Base-by-base conservation (phyloP, 73 alveolate species). In the Durusdinium trenchii region DNA sequence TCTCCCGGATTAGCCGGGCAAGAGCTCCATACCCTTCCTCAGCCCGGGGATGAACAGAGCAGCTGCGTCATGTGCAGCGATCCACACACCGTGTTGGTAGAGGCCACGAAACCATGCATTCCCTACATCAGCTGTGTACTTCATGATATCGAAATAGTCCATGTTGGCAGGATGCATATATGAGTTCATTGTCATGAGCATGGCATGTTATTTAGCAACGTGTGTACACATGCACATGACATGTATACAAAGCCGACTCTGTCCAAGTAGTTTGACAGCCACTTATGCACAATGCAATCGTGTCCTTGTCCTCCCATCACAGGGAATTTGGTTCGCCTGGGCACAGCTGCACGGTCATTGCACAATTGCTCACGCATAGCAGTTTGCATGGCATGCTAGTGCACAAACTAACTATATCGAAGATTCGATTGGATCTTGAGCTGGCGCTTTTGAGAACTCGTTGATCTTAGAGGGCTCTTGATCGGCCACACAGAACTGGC, bases 261-360 rank as follows among this genome's bases (percentile, higher is more conserved):
- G 52, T 47, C 6, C 52, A 32, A 71, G 51, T 36, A 38, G 7
- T 18, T 32, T 26, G 84, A 71, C 32, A 71, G 14, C 84, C 84
- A 71, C 51, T 71, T 71, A 51, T 71, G 84, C 14, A 71, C 84
- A 71, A 71, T 71, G 84, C 84, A 71, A 51, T 71, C 84, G 51
- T 71, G 84, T 12, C 84, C 84, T n/a, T 71, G 84, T 71, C 84
- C 84, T 71, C 28, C 52, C 28, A 71, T 47, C 47, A 3, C 38
- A 5, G 84, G 84, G 84, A 36, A 71, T 38, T 71, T 47, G 18
- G 12, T 32, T 26, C 47, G 6, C 84, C 84, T 71, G 20, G 76
- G 76, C 32, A 40, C 43, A 40, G 84, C 14, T 6, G 84, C 10
- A 10, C 47, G 47, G 48, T 71, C 36, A 6, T 26, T 71, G 14